A percentile compares a stretch with the other conserved stretches of the same genome.
Conservation (phyloP, 495 filamentous ascomycete species). For the Neohortaea acidophila region DNA sequence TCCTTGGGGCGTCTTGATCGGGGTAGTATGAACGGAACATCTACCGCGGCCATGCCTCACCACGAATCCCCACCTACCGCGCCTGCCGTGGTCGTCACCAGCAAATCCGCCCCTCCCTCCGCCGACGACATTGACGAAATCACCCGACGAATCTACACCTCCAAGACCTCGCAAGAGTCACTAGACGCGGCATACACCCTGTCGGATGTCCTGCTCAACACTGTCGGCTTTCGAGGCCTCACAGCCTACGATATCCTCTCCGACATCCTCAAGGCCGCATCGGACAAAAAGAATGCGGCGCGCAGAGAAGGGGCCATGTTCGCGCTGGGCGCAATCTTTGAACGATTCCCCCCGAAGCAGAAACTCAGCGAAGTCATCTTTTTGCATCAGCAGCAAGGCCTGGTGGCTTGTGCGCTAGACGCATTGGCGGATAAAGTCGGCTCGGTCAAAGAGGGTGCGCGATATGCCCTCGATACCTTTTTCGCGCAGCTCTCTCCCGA, state of each 20-base stretch:
- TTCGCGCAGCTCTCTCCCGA: slow-evolving; percentile 67
- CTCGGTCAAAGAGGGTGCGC: slow-evolving; percentile 75
- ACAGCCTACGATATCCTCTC: slow-evolving; percentile 54
- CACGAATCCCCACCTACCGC: slow-evolving; percentile 42
- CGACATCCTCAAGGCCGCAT: slow-evolving; percentile 67
- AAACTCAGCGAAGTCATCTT: slow-evolving; percentile 68
- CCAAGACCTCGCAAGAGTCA: slow-evolving; percentile 70
- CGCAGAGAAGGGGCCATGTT: slow-evolving; percentile 88
- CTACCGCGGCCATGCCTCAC: slow-evolving; percentile 43
- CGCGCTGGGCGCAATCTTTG: slow-evolving; percentile 81
- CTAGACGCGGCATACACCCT: slow-evolving; percentile 77
- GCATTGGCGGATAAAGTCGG: slow-evolving; percentile 78
- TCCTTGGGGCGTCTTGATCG: too few species aligned
- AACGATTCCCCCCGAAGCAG: slow-evolving; percentile 66
- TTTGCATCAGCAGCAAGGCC: slow-evolving; percentile 59
- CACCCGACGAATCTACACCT: slow-evolving; percentile 58
- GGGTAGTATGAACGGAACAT: too few species aligned
- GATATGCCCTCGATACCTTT: slow-evolving; percentile 86
- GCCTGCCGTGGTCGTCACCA: slow-evolving; percentile 39
- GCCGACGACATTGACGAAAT: slow-evolving; percentile 57
- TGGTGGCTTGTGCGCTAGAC: slow-evolving; percentile 63
- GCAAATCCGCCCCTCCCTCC: slow-evolving; percentile 43
- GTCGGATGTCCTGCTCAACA: slow-evolving; percentile 61
- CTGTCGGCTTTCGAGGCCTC: slow-evolving; percentile 63
- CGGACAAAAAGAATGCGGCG: slow-evolving; percentile 84